phyloP scores from a whole-genome alignment of 345 rosid genomes.

The Rubroshorea leprosula region DNA sequence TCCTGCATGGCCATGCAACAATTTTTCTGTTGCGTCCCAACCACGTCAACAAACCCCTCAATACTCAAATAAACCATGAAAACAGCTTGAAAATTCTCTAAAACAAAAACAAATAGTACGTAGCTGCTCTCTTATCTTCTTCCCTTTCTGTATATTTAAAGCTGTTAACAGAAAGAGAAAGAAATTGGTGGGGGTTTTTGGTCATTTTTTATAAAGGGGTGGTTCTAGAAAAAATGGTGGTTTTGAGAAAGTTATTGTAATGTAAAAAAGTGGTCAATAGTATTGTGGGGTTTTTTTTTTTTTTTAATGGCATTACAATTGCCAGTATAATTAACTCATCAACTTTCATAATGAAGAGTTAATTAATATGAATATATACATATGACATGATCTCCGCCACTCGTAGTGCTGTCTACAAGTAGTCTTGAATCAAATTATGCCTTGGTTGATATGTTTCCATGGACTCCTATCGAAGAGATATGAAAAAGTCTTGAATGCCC shows the following conservation, averaged over 20 bases:
- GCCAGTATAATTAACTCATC: too few species aligned
- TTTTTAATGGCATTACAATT: too few species aligned
- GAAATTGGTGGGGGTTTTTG: conserved; percentile 19
- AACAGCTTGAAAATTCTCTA: conserved; percentile 11
- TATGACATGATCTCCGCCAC: too few species aligned
- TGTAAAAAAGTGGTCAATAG: background rate
- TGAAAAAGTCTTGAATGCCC: too few species aligned
- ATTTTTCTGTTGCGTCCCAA: conserved; percentile 31
- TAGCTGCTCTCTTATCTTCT: background rate
- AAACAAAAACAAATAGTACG: background rate
- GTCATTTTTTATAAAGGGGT: conserved; percentile 15
- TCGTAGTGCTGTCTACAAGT: too few species aligned
- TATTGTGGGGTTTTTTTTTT: too few species aligned
- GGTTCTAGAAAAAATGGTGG: background rate
- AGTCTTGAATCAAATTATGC: too few species aligned
- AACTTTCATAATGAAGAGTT: too few species aligned
- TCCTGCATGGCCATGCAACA: conserved; percentile 52
- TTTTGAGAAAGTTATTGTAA: background rate
- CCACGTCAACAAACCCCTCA: conserved; percentile 18
- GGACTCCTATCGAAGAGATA: too few species aligned
- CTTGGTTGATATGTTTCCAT: too few species aligned
- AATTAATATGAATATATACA: too few species aligned
- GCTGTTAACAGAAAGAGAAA: conserved; percentile 8
- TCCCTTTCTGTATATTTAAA: conserved; percentile 15
- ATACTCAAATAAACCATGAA: conserved; percentile 25